Evolutionary conservation across 805 yeast genomes (phyloP).

Genomic region (Wickerhamomyces xylosicus): DNA sequence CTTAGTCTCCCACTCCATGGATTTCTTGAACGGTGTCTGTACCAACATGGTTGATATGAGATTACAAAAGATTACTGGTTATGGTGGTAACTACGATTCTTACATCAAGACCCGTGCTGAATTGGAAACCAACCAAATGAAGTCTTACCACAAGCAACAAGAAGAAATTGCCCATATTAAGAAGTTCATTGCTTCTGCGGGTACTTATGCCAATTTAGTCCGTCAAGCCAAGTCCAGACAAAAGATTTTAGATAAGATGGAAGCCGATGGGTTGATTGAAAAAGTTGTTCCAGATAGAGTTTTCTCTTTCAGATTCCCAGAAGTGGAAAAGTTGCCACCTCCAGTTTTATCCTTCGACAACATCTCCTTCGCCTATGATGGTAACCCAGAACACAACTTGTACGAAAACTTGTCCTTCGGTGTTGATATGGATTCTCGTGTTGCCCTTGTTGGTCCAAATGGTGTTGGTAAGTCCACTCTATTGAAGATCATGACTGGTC

Average conservation of each 20-base stretch:
- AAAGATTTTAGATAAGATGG: slow-evolving; percentile 99
- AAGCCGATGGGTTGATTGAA: slow-evolving; percentile 94
- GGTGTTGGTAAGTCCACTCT: slow-evolving; percentile 98
- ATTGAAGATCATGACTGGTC: slow-evolving; percentile 95
- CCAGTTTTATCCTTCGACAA: slow-evolving; percentile 96
- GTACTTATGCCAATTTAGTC: slow-evolving; percentile 98
- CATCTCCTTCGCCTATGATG: slow-evolving; percentile 87
- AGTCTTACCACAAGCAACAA: slow-evolving; percentile 94
- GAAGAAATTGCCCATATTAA: slow-evolving; percentile 97
- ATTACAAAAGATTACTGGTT: slow-evolving; percentile 57
- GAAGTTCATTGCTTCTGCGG: slow-evolving; percentile 98
- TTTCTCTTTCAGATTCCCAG: slow-evolving; percentile 89
- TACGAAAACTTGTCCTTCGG: slow-evolving; percentile 91
- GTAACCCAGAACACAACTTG: slow-evolving; percentile 71
- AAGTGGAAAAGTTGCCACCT: slow-evolving; percentile 95
- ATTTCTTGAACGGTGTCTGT: slow-evolving; percentile 98
- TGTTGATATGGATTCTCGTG: slow-evolving; percentile 98
- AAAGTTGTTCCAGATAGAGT: slow-evolving; percentile 90
- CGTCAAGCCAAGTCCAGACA: slow-evolving; percentile 99
- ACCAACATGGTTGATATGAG: slow-evolving; percentile 98
- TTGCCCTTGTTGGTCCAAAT: slow-evolving; percentile 96
- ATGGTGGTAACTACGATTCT: slow-evolving; percentile 98
- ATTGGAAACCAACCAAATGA: slow-evolving; percentile 95
- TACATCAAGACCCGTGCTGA: slow-evolving; percentile 91
- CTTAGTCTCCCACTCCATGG: slow-evolving; percentile 95